phyloP scores from a whole-genome alignment of 176 grass and related monocot species.

The Poa annua region DNA sequence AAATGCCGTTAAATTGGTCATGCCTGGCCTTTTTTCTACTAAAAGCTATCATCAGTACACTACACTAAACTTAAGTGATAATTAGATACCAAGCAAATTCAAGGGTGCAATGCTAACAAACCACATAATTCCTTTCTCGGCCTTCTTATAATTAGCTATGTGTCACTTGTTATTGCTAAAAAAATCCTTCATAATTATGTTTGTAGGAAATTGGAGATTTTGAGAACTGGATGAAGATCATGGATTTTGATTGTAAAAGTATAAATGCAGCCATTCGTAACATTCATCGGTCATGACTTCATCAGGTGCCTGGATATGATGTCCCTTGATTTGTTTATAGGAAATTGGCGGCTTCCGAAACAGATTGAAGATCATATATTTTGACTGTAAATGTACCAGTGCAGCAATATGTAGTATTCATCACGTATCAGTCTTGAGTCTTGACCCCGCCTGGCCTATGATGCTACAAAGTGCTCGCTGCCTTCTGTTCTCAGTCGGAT shows the following conservation, averaged over 20 bases:
- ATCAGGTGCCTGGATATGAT: neutral
- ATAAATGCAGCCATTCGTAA: slow-evolving; percentile 87
- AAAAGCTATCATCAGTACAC: neutral
- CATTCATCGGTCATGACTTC: slow-evolving; percentile 66
- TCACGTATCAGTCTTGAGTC: slow-evolving; percentile 23
- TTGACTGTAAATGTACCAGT: slow-evolving; percentile 83
- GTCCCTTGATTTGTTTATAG: slow-evolving; percentile 28
- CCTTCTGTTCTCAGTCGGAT: neutral
- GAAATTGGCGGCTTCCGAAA: slow-evolving; percentile 80
- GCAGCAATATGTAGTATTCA: slow-evolving; percentile 72
- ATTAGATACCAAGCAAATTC: neutral
- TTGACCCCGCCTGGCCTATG: neutral
- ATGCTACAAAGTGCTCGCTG: neutral
- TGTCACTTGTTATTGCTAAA: neutral
- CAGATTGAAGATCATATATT: slow-evolving; percentile 81
- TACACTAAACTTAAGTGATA: neutral
- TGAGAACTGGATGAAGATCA: slow-evolving; percentile 96
- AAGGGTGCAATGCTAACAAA: neutral
- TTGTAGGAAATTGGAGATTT: slow-evolving; percentile 91
- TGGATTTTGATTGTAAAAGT: slow-evolving; percentile 92
- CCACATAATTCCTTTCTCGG: neutral
- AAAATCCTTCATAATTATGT: neutral
- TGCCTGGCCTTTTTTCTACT: neutral
- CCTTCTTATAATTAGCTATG: neutral
- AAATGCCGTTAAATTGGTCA: neutral